Conservation (phyloP, 495 filamentous ascomycete species). For the Baudoinia panamericana region DNA sequence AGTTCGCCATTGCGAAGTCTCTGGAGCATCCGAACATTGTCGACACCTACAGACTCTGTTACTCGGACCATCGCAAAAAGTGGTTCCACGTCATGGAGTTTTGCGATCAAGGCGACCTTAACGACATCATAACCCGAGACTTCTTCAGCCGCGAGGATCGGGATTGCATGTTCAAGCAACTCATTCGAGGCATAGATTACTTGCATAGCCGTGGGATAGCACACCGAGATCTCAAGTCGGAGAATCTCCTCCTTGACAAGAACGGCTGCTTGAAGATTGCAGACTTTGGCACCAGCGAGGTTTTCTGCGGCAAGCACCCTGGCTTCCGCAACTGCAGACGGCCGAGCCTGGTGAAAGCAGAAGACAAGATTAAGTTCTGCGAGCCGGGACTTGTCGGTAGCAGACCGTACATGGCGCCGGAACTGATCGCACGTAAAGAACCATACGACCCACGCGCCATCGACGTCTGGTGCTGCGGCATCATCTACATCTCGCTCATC, state of each 20-base stretch:
- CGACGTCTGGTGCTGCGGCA: constrained; percentile 68
- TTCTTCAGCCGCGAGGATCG: constrained; percentile 48
- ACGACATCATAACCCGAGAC: constrained; percentile 48
- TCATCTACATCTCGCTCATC: constrained; percentile 56
- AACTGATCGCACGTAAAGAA: constrained; percentile 50
- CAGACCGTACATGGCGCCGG: constrained; percentile 64
- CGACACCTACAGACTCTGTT: constrained; percentile 56
- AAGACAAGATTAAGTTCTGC: constrained; percentile 50
- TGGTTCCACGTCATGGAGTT: constrained; percentile 85
- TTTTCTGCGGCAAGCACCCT: constrained; percentile 62
- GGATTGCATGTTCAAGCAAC: constrained; percentile 68
- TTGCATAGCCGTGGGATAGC: constrained; percentile 59
- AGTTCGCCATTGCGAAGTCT: constrained; percentile 65
- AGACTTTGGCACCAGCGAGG: constrained; percentile 67
- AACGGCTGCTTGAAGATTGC: constrained; percentile 66
- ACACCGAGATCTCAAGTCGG: constrained; percentile 71
- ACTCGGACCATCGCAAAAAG: constrained; percentile 39
- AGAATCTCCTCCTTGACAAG: constrained; percentile 58
- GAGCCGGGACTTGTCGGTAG: constrained; percentile 62
- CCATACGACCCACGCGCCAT: constrained; percentile 62
- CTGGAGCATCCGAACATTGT: constrained; percentile 70
- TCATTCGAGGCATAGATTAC: constrained; percentile 56
- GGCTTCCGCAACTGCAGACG: constrained; percentile 40
- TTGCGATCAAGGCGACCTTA: constrained; percentile 61
- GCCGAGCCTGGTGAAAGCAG: constrained; percentile 12